Conservation (phyloP, 2,329 filamentous ascomycete species). For the Cordyceps militaris region DNA sequence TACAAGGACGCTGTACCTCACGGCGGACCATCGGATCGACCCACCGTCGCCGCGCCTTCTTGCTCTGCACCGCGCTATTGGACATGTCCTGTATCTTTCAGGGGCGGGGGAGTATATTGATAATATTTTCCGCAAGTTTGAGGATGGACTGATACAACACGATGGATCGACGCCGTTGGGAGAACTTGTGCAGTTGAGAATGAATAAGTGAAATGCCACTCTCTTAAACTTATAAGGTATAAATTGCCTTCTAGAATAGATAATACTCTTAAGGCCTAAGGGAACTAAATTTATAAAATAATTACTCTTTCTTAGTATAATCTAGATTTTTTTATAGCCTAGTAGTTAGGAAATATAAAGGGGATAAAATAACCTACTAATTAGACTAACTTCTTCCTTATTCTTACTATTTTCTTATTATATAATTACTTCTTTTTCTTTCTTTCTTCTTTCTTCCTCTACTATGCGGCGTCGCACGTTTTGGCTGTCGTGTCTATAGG, state of each 20-base stretch:
- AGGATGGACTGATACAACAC: not conserved
- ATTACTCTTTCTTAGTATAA: not conserved
- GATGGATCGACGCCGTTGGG: constrained; percentile 1
- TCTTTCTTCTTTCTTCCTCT: too few species aligned
- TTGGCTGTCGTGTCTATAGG: too few species aligned
- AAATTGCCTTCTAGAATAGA: not conserved
- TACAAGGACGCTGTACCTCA: constrained; percentile 23
- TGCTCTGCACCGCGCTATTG: constrained; percentile 28
- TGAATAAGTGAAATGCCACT: not conserved
- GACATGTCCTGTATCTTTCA: constrained; percentile 26
- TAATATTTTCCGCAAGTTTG: constrained; percentile 17
- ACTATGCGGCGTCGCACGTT: too few species aligned
- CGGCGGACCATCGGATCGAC: constrained; percentile 21
- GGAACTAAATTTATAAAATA: not conserved
- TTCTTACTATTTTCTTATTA: too few species aligned
- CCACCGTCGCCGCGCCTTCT: constrained; percentile 27
- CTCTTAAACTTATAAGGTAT: not conserved
- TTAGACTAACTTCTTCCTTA: too few species aligned
- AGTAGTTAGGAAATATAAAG: too few species aligned
- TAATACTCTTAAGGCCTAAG: not conserved
- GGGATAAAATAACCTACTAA: too few species aligned
- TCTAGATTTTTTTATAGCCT: too few species aligned
- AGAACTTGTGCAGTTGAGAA: constrained; percentile 1
- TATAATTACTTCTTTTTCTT: too few species aligned
- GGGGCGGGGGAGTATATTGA: constrained; percentile 27